Percentiles rank a stretch among this genome's conserved stretches.
Conservation (phyloP, 1,284 basidiomycete species). For the Exobasidium rhododendri region DNA sequence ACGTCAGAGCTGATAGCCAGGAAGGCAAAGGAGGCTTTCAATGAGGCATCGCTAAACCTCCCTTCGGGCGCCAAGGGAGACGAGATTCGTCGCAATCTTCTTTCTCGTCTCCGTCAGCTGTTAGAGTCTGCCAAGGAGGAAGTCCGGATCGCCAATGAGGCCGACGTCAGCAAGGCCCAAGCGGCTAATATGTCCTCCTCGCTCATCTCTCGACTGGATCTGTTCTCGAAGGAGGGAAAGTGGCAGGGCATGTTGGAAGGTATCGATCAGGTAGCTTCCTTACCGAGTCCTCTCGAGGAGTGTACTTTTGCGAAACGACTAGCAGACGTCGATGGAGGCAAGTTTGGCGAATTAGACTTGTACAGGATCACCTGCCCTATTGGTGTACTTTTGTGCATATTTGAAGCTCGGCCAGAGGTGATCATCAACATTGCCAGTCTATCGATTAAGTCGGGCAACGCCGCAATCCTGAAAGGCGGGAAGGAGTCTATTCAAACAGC, state of each 20-base stretch:
- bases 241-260: conserved; percentile 93
- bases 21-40: conserved; percentile 32
- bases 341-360: conserved; percentile 70
- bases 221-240: conserved; percentile 74
- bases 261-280: conserved; percentile 75
- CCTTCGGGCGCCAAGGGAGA: conserved; percentile 19
- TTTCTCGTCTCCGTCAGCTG: conserved; percentile 30
- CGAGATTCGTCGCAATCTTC: conserved; percentile 30
- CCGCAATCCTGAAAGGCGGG: conserved; percentile 51
- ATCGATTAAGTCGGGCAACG: conserved; percentile 88
- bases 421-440: conserved; percentile 94
- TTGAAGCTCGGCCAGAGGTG: conserved; percentile 95
- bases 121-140: conserved; percentile 31
- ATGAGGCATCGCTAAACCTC: conserved; percentile 19
- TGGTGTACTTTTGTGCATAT: conserved; percentile 92
- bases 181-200: conserved; percentile 78
- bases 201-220: conserved; percentile 79
- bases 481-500: conserved; percentile 44
- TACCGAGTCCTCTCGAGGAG: conserved; percentile 81
- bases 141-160: conserved; percentile 38
- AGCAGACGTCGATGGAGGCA: conserved; percentile 57
- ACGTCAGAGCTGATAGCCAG: conserved; percentile 23
- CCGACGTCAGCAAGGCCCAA: conserved; percentile 61
- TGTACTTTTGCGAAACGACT: conserved; percentile 84
- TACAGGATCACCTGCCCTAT: conserved; percentile 95